Conservation (phyloP, 1,284 basidiomycete genomes). For the Ceratobasidium theobromae region DNA sequence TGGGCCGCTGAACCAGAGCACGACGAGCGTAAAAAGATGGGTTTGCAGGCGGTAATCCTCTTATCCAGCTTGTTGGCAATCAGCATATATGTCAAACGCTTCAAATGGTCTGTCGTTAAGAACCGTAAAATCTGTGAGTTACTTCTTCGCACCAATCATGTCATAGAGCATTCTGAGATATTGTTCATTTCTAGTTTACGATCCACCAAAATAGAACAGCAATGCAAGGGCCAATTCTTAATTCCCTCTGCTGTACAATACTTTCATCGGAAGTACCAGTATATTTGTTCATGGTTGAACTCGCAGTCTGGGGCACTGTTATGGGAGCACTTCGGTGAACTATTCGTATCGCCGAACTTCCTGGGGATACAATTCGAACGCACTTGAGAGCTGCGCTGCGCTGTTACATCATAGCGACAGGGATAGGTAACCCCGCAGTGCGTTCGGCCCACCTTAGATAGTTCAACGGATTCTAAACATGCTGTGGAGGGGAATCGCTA, state of each 20-base stretch:
- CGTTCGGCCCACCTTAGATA: too few species aligned
- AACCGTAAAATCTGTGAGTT: constrained; percentile 86
- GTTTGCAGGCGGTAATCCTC: constrained; percentile 89
- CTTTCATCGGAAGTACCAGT: constrained; percentile 17
- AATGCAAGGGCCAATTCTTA: background rate
- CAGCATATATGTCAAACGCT: constrained; percentile 88
- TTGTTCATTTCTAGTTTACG: constrained; percentile 50
- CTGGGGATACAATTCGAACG: background rate
- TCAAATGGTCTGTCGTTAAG: constrained; percentile 93
- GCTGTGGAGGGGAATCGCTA: too few species aligned
- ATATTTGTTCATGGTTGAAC: constrained; percentile 14
- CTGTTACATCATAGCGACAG: background rate
- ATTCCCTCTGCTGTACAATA: constrained; percentile 1
- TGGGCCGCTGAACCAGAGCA: constrained; percentile 98
- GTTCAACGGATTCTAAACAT: too few species aligned
- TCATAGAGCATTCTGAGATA: constrained; percentile 34
- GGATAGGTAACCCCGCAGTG: too few species aligned
- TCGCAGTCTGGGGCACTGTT: background rate
- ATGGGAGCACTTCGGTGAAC: background rate
- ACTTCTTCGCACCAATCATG: background rate
- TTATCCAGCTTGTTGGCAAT: constrained; percentile 82
- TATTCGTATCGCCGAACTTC: constrained; percentile 23
- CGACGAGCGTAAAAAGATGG: constrained; percentile 96
- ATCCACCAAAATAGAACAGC: constrained; percentile 48
- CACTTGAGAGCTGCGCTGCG: background rate